Base-by-base conservation (phyloP, 805 yeast genomes). In the Cephaloascus albidus region DNA sequence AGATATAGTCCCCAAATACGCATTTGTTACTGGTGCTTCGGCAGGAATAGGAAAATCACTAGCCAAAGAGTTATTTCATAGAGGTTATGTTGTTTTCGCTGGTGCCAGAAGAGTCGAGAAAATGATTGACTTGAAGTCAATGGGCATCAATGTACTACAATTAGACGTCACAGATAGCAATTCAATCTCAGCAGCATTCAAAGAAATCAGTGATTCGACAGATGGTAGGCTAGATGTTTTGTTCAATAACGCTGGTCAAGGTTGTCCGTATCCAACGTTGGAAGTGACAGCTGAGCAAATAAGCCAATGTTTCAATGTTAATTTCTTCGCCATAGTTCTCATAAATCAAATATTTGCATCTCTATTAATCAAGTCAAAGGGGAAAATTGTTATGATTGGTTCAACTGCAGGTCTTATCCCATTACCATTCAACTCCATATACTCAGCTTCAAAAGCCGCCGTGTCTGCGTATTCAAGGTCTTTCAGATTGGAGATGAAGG, bases 1-100 rank as follows among this genome's bases (percentile, higher is more conserved):
- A 8, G n/a, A n/a, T n/a, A n/a, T n/a, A 23, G 28, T 8, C 12
- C 33, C 54, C 38, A 72, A 69, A 49, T 53, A 61, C 15, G 84
- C 77, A 4, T 61, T 78, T 35, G 72, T 77, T 23, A 74, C 80
- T 1, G 83, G 83, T 10, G 77, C 78, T 4, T 73, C 81, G 0
- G 65, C 75, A 0, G 83, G 84, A 14, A 77, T 77, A 39, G 84
- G 84, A 0, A 67, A 57, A 42, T 65, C 62, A 17, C 45, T 74
- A 4, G 68, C 78, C 4, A 45, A 54, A 16, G 74, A 70, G 44
- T 60, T 77, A 34, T 61, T 68, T 18, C 43, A 52, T 17, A 57
- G 62, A 36, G 14, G 73, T 0, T 72, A 61, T 46, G 49, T 45
- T 16, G 61, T 65, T 5, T 58, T 53, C 40, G 69, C 65, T 4